Percentiles rank a stretch among this genome's conserved stretches.
Evolutionary conservation across 176 grass and related monocot species (phyloP).

Genomic region (Aegilops longissima): DNA sequence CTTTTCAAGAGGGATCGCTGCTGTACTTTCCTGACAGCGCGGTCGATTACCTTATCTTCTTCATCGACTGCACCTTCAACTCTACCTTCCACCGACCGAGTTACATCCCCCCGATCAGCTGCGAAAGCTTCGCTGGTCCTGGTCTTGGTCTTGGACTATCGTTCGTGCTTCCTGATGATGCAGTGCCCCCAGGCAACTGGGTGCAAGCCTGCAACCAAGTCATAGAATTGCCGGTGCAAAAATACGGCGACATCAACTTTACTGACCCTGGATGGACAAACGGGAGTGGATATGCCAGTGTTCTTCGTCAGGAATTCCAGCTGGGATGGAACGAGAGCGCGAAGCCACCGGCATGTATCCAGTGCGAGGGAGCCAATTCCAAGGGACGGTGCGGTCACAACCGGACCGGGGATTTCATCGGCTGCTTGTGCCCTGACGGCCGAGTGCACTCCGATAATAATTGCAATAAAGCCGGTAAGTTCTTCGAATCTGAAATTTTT

Average conservation of each 20-base stretch:
- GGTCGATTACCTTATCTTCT: conserved; percentile 7
- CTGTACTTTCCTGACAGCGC: neutral
- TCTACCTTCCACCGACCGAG: rapidly evolving
- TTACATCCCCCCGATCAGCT: rapidly evolving
- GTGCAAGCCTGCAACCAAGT: rapidly evolving
- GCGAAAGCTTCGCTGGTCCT: neutral
- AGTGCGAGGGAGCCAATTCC: neutral
- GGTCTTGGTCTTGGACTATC: neutral
- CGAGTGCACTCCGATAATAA: no score
- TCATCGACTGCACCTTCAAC: neutral
- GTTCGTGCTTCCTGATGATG: neutral
- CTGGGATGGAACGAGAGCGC: neutral
- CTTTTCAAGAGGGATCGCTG: rapidly evolving
- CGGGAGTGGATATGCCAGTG: rapidly evolving
- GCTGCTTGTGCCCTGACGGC: neutral
- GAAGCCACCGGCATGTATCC: rapidly evolving
- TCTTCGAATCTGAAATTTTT: rapidly evolving
- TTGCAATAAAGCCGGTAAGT: no score
- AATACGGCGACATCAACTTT: rapidly evolving
- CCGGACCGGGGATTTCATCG: rapidly evolving
- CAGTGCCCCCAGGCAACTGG: neutral
- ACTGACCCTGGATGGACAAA: rapidly evolving
- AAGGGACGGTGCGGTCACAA: neutral
- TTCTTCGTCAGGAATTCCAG: conserved; percentile 10
- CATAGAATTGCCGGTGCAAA: neutral